These are phyloP conservation scores for Furcasterigmium sp. DNA, from an alignment of 2,329 filamentous ascomycete genomes.

Conservation along the genomic window DNA sequence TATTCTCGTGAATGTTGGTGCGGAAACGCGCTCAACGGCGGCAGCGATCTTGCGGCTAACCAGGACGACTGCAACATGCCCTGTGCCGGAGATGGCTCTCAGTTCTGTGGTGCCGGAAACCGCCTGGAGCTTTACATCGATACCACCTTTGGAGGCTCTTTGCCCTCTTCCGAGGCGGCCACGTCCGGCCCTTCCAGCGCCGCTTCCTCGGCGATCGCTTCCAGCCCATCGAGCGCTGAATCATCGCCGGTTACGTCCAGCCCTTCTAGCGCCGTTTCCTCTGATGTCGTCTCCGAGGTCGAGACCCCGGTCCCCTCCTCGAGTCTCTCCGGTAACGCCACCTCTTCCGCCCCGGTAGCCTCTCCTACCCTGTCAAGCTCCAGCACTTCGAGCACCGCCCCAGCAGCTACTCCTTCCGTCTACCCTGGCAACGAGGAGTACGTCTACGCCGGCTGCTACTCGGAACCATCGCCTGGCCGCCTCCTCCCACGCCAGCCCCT, in stretches of 20 bases:
- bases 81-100: slow-evolving; percentile 22
- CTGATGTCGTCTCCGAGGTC: too few species aligned
- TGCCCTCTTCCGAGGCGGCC: background rate
- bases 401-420: slow-evolving; percentile 19
- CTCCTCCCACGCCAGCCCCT: slow-evolving; percentile 22
- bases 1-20: slow-evolving; percentile 34
- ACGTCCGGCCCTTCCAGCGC: background rate
- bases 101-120: slow-evolving; percentile 28
- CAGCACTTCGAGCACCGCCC: slow-evolving; percentile 9
- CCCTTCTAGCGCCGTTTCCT: background rate
- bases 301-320: too few species aligned
- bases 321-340: too few species aligned
- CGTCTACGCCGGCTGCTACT: slow-evolving; percentile 28
- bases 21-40: slow-evolving; percentile 23
- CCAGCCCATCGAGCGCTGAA: background rate
- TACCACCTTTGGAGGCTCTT: background rate
- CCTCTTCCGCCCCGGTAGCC: background rate
- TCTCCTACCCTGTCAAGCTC: slow-evolving; percentile 1
- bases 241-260: background rate
- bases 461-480: slow-evolving; percentile 25
- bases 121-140: slow-evolving; percentile 26
- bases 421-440: slow-evolving; percentile 28
- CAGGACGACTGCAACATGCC: slow-evolving; percentile 26
- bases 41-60: slow-evolving; percentile 18
- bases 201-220: background rate